Evolutionary conservation across 2,329 filamentous ascomycete genomes (phyloP), one percentile per base, ranked within the genome.

Genomic region (Fusarium palustre): DNA sequence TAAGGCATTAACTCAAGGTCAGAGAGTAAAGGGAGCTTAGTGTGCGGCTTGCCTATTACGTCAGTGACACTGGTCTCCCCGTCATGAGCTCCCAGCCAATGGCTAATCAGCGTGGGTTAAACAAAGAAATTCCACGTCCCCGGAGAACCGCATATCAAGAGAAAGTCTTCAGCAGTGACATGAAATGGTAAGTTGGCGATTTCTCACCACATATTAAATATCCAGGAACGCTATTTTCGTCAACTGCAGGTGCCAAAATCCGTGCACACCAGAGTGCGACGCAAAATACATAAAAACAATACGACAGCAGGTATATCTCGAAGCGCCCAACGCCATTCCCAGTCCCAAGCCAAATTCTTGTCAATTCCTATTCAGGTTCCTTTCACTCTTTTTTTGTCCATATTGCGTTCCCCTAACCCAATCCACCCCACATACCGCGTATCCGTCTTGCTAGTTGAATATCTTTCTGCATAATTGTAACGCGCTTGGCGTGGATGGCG

Each of bases 401-500:
- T 18, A 24, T 16, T 33, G 36, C 11, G 46, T 22, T 15, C 43
- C 16, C 81, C 87, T 67, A 81, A 80, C 91, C 81, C 82, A 85
- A 73, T 7, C 91, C 91, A 47, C 90, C 92, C 91, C 91, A 94
- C 46, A 90, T 87, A 15, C 92, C 92, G 53, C 92, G 85, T 81
- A 95, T 94, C 71, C 92, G 84, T 75, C 92, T 85, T 22, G 95
- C 95, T 64, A 98, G 87, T 82, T 97, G 95, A 75, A 99, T 97
- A 81, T 98, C 96, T 83, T 97, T 97, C 81, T 96, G 94, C 92
- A 97, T 95, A 75, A 97, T 97, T 39, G 95, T 98, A 55, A 98
- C 94, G 78, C 95, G 87, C 84, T 97, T 97, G 66, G 95, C 96
- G 81, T 98, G 95, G 74, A 98, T 94, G 68, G 95, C 96, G 82